A percentile compares a stretch with the other conserved stretches of the same genome.
phyloP scores from a whole-genome alignment of 23 red algal species.

The Gracilaria caudata region DNA sequence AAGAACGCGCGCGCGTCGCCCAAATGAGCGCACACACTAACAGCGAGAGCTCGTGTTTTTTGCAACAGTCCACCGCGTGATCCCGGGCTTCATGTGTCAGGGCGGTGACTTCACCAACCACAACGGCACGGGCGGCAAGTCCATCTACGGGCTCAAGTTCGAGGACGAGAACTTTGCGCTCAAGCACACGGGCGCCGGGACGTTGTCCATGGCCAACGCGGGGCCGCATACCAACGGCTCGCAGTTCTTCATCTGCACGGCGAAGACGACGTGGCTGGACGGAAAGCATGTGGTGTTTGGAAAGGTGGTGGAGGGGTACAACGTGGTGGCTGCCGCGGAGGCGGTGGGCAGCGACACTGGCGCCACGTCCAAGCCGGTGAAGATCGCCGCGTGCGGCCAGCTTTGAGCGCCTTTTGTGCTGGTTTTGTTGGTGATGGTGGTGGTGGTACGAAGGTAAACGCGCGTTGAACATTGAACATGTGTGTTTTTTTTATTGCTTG shows the following conservation, averaged over 20 bases:
- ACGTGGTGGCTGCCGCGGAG: conserved; percentile 83
- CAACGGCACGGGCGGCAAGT: conserved; percentile 97
- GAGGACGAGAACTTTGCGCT: conserved; percentile 97
- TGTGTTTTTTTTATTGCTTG: background rate
- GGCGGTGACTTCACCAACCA: conserved; percentile 86
- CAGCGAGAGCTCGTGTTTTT: no score
- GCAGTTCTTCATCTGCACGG: conserved; percentile 95
- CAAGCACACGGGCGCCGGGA: conserved; percentile 72
- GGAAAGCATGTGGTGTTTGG: conserved; percentile 99
- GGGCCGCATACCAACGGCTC: conserved; percentile 92
- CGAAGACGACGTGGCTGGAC: conserved; percentile 69
- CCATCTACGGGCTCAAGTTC: conserved; percentile 97
- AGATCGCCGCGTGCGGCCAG: conserved; percentile 77
- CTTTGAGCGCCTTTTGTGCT: background rate
- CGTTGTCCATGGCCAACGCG: conserved; percentile 98
- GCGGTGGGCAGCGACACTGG: conserved; percentile 17
- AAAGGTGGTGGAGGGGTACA: conserved; percentile 79
- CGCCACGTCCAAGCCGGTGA: conserved; percentile 40
- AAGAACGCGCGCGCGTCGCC: background rate
- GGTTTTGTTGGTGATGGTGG: no score
- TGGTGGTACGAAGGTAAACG: no score
- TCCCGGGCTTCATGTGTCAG: conserved; percentile 92
- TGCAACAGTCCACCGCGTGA: conserved; percentile 69
- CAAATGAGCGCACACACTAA: no score
- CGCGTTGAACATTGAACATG: no score